These are phyloP conservation scores for Saturnispora gosingensis DNA, from an alignment of 805 yeast species.

Conservation along the genomic window DNA sequence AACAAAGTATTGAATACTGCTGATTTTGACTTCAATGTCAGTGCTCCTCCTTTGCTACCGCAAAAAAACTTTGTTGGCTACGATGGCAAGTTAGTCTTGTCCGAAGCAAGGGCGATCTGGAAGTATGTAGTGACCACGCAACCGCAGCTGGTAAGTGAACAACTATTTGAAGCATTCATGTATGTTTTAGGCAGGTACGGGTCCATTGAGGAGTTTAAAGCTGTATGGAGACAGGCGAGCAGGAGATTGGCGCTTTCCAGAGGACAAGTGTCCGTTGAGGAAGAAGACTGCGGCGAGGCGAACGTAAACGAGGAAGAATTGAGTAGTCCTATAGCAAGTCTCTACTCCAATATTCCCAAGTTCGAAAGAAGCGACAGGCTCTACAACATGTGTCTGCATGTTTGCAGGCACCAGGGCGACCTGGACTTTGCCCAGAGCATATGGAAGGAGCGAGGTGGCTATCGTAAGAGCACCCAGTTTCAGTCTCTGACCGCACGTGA, in stretches of 20 bases:
- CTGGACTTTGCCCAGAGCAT: constrained; percentile 50
- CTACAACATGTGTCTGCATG: constrained; percentile 55
- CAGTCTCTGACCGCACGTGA: constrained; percentile 27
- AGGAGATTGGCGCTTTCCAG: constrained; percentile 21
- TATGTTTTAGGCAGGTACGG: constrained; percentile 34
- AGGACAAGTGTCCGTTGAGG: constrained; percentile 18
- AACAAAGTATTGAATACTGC: constrained; percentile 26
- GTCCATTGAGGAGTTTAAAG: constrained; percentile 28
- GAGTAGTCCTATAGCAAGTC: not conserved
- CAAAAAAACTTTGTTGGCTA: constrained; percentile 26
- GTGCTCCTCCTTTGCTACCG: constrained; percentile 68
- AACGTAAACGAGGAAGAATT: constrained; percentile 13
- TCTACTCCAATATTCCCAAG: not conserved
- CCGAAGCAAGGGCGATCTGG: constrained; percentile 77
- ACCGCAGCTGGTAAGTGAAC: constrained; percentile 35
- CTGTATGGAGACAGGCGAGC: constrained; percentile 30
- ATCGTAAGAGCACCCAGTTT: constrained; percentile 48
- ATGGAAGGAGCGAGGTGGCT: constrained; percentile 76
- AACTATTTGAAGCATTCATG: constrained; percentile 43
- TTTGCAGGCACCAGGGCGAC: constrained; percentile 50
- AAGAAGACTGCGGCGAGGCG: not conserved
- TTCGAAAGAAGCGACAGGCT: constrained; percentile 35
- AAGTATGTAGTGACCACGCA: constrained; percentile 36
- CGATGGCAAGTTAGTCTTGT: constrained; percentile 36
- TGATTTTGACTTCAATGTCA: constrained; percentile 24